A percentile compares a stretch with the other conserved stretches of the same genome.
Conservation (phyloP, 1,284 basidiomycete species). For the Rhodofomes roseus region DNA sequence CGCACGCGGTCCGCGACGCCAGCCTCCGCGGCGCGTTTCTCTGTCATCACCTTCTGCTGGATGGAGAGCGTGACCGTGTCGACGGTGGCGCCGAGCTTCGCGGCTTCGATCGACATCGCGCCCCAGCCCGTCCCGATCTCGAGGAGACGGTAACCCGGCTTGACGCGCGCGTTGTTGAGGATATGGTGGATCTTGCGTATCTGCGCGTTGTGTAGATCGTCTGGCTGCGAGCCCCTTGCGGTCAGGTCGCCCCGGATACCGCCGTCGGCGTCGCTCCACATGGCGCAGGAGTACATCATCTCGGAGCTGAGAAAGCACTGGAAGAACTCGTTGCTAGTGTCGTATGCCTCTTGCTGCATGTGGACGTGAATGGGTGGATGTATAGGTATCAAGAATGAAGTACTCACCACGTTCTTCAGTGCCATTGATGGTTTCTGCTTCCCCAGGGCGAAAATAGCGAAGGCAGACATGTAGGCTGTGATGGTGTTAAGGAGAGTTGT, state of each 20-base stretch:
- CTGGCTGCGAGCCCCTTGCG: conserved; percentile 32
- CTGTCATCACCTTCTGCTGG: conserved; percentile 79
- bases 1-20: conserved; percentile 66
- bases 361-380: not conserved
- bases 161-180: conserved; percentile 69
- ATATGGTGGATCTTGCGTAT: conserved; percentile 74
- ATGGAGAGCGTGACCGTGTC: conserved; percentile 82
- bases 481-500: not conserved
- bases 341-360: not conserved
- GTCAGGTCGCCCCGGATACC: conserved; percentile 56
- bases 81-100: conserved; percentile 66
- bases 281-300: conserved; percentile 88
- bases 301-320: conserved; percentile 76
- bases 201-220: conserved; percentile 75
- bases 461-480: not conserved
- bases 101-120: conserved; percentile 79
- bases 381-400: not conserved
- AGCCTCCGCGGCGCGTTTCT: conserved; percentile 67
- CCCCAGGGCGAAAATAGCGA: not conserved
- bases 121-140: conserved; percentile 92
- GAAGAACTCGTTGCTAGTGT: conserved; percentile 6
- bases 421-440: not conserved
- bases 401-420: not conserved
- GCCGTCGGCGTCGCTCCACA: conserved; percentile 68
- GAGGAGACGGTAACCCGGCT: conserved; percentile 71